Percentiles rank a stretch among this genome's conserved stretches.
These are phyloP conservation scores for Globisporangium emineosum DNA, from an alignment of 352 stramenopile species.

Conservation along the genomic window DNA sequence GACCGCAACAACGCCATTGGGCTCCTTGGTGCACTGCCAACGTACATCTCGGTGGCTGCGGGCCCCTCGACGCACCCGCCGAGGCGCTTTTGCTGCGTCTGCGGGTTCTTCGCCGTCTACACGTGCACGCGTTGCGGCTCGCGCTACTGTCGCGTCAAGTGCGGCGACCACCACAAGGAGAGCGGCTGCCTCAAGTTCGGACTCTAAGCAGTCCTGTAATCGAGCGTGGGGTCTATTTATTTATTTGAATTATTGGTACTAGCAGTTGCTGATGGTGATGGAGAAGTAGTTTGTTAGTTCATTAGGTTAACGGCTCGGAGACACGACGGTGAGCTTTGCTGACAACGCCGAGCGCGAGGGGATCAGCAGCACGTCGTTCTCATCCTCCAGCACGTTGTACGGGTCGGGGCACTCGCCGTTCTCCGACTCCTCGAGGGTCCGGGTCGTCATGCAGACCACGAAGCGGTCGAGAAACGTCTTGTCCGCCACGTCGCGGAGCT, in stretches of 20 bases:
- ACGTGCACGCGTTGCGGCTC: slow-evolving; percentile 76
- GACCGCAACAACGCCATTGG: background rate
- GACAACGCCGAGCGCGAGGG: slow-evolving; percentile 22
- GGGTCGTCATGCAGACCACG: slow-evolving; percentile 42
- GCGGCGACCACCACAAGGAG: slow-evolving; percentile 87
- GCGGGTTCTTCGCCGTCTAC: slow-evolving; percentile 79
- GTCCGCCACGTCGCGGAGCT: slow-evolving; percentile 51
- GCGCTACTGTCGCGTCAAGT: slow-evolving; percentile 78
- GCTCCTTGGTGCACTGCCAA: slow-evolving; percentile 31
- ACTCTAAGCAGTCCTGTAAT: slow-evolving; percentile 24
- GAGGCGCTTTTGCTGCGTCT: slow-evolving; percentile 84
- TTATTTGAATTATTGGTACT: background rate
- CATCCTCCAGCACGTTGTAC: slow-evolving; percentile 55
- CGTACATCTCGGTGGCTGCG: slow-evolving; percentile 71
- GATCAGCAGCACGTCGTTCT: slow-evolving; percentile 42
- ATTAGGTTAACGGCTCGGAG: background rate
- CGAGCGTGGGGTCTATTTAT: slow-evolving; percentile 2
- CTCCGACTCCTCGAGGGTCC: slow-evolving; percentile 62
- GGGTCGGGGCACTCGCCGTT: slow-evolving; percentile 73
- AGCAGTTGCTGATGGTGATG: background rate
- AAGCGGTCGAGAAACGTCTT: slow-evolving; percentile 73
- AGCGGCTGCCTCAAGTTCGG: slow-evolving; percentile 90
- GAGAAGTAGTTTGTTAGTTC: background rate
- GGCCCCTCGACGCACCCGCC: slow-evolving; percentile 55
- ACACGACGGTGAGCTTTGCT: background rate